Evolutionary conservation across 2,329 filamentous ascomycete species (phyloP), one percentile per base, ranked within the genome.

Genomic region (Botrytis fragariae): DNA sequence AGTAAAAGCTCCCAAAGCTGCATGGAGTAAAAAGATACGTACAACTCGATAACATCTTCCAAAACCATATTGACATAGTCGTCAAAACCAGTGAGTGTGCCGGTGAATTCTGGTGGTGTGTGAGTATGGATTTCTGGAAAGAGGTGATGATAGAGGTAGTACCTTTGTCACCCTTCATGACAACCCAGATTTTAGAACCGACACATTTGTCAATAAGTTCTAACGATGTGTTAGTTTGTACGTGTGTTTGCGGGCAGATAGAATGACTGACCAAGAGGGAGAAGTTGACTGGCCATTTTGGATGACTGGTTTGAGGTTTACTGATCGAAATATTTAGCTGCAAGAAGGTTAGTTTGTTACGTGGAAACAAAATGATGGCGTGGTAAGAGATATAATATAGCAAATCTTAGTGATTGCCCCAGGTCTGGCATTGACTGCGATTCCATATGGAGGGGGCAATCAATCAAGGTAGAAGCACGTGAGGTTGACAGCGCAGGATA

Each of bases 41-140:
- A 96, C 95, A 94, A 97, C 85, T 99, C 96, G 48, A 94, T 98
- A 75, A 98, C 96, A 78, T 99, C 94, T 82, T 98, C 95, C 45
- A 99, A 85, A 10, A 99, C 96, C 95, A 99, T 99, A 84, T 99
- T 99, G 88, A 99, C 96, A 86, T 98, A 99, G 88, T 99, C 96
- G 82, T 99, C 96, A 80, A 99, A 99, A 4, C 96, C 96, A 72
- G 97, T 89, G 39, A 99, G 87, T 12, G 94, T 98, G 72, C 96
- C 96, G 78, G 93, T 93, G 85, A 99, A 99, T 84, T 99, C 96
- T 98, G 81, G 20, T 51, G 35, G 18, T 64, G 63, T 59, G 44
- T 68, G 37, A 69, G 61, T 42, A 22, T 6, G 32, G n/a, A n/a
- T 29, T 9, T 22, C 12, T 57, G 37, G 18, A 57, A 32, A n/a